Evolutionary conservation across 169 alveolate species (phyloP), one percentile per base, ranked within the genome.

Genomic region (Babesia bigemina): DNA sequence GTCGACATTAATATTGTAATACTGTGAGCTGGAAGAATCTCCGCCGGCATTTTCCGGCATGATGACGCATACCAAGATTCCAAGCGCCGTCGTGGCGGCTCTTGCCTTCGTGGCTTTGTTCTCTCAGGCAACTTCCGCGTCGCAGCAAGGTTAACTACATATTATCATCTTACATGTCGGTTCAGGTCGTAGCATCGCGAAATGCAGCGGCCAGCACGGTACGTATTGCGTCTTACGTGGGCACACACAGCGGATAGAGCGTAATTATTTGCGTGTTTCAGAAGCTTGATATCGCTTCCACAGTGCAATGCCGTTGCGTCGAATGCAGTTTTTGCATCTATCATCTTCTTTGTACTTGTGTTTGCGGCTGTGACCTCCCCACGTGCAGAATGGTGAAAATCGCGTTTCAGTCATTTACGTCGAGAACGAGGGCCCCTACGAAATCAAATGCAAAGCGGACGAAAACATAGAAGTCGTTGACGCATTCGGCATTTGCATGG

Each of bases 401-500:
- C 24, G 14, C 10, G n/a, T 26, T 33, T 12, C 73, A 63, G 73
- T 45, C 2, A 48, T 63, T n/a, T 63, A 63, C 60, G 24, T 63
- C 50, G 73, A 63, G 73, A 42, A 63, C 36, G 47, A 44, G 17
- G 73, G 73, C n/a, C 73, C 36, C 10, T 33, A 47, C 36, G 61
- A 63, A 26, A 48, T 63, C 58, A 45, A 63, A 45, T 63, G 73
- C 59, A 21, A 21, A 1, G 53, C 22, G 61, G 45, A 48, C 61
- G 52, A 63, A 48, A 22, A 45, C 12, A 44, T 63, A 49, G n/a
- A 48, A 19, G 58, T 63, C 21, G 61, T 62, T 7, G 81, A 79
- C 55, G 75, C 87, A 45, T 79, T 50, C 76, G 75, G 61, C 1
- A 49, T 79, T 29, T 79, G 87, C 49, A 69, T 16, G 61, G 58